Evolutionary conservation across 1,284 basidiomycete species (phyloP).

Genomic region (Ceratobasidium sp.): DNA sequence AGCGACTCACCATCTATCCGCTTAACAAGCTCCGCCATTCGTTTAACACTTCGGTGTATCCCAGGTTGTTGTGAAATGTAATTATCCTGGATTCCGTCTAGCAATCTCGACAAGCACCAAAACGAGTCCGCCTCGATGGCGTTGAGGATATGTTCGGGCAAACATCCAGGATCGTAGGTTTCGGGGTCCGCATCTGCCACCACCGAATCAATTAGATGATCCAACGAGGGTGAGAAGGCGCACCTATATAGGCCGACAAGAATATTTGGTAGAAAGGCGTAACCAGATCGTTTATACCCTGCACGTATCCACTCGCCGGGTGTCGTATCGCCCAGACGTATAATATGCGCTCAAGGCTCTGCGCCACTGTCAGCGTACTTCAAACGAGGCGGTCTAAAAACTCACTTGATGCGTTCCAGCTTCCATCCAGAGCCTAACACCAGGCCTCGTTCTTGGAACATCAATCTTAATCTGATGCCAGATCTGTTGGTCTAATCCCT

Average conservation of each 20-base stretch:
- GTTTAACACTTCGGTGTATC: slow-evolving; percentile 87
- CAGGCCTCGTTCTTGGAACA: slow-evolving; percentile 90
- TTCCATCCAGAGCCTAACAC: slow-evolving; percentile 90
- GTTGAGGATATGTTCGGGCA: slow-evolving; percentile 71
- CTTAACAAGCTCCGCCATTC: slow-evolving; percentile 91
- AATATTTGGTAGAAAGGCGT: slow-evolving; percentile 97
- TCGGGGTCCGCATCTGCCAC: slow-evolving; percentile 82
- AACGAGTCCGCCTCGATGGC: slow-evolving; percentile 95
- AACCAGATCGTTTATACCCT: slow-evolving; percentile 96
- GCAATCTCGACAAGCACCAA: slow-evolving; percentile 91
- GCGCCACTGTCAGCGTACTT: slow-evolving; percentile 40
- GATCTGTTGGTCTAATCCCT: slow-evolving; percentile 88
- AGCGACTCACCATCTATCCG: slow-evolving; percentile 80
- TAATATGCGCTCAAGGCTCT: slow-evolving; percentile 90
- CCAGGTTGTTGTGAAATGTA: slow-evolving; percentile 95
- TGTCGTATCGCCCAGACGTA: slow-evolving; percentile 98
- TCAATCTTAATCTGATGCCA: slow-evolving; percentile 99
- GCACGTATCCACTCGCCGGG: slow-evolving; percentile 95
- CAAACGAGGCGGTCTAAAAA: slow-evolving; percentile 37
- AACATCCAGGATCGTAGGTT: slow-evolving; percentile 77
- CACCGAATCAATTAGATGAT: slow-evolving; percentile 33
- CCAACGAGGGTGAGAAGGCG: slow-evolving; percentile 43
- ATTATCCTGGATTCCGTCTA: slow-evolving; percentile 97
- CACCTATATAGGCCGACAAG: slow-evolving; percentile 88
- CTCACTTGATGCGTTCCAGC: slow-evolving; percentile 82